Conservation (phyloP, 2,329 filamentous ascomycete genomes). For the Fusarium sp. region DNA sequence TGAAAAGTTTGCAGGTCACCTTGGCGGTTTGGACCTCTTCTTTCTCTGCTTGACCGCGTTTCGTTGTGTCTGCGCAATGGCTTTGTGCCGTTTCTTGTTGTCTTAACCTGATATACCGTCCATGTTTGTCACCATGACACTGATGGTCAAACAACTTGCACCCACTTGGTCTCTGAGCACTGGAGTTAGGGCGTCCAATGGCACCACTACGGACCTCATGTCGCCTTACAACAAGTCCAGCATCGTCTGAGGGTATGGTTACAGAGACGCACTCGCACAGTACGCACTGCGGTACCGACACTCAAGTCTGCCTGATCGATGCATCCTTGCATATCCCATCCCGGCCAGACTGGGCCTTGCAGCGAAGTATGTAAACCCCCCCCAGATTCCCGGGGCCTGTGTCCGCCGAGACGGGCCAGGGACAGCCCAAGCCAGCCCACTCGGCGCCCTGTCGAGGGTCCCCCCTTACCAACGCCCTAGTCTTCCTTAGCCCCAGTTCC, state of each 20-base stretch:
- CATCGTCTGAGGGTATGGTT: conserved; percentile 47
- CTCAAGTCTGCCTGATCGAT: conserved; percentile 46
- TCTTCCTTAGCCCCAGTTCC: conserved; percentile 45
- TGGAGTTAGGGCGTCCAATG: conserved; percentile 39
- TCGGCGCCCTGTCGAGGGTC: conserved; percentile 44
- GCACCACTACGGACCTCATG: conserved; percentile 46
- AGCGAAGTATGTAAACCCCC: conserved; percentile 36
- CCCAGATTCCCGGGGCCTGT: conserved; percentile 51
- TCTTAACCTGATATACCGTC: conserved; percentile 20
- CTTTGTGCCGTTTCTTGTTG: conserved; percentile 15
- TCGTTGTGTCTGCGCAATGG: conserved; percentile 15
- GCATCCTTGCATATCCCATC: conserved; percentile 43
- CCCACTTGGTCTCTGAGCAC: conserved; percentile 28
- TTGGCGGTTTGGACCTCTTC: conserved; percentile 12
- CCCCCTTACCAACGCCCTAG: conserved; percentile 49
- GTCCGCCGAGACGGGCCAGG: conserved; percentile 47
- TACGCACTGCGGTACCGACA: conserved; percentile 33
- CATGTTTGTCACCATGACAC: conserved; percentile 28
- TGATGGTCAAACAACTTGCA: conserved; percentile 33
- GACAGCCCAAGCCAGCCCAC: conserved; percentile 39
- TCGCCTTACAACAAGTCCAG: conserved; percentile 44
- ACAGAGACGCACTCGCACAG: conserved; percentile 40
- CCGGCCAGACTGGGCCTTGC: conserved; percentile 38
- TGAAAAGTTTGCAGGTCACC: conserved; percentile 34
- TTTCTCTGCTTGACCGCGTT: neutral